Base-by-base conservation (phyloP, 2,329 filamentous ascomycete genomes). In the Talaromyces sp. region DNA sequence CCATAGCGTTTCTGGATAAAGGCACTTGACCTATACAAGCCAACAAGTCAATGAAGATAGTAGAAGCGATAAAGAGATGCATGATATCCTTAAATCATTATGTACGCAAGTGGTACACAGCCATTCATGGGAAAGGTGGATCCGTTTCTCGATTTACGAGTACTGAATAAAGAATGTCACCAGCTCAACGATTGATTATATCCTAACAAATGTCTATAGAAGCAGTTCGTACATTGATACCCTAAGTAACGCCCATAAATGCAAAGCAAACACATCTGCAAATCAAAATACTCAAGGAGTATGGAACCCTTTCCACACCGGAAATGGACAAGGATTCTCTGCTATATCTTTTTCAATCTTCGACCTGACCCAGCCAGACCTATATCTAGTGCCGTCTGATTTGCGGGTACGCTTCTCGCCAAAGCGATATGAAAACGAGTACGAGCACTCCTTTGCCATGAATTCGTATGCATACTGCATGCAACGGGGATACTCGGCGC, bases 401-500 rank as follows among this genome's bases (percentile, higher is more conserved):
- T 57, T 57, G 14, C 60, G 60, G 22, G 31, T 22, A n/a, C 45
- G 52, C 43, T 37, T 63, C 22, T 63, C 54, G 19, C 64, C 64
- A 3, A 66, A 58, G 47, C 64, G 64, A 43, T 66, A 66, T 19
- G 64, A 66, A 31, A 63, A 66, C 9, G 60, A 63, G 37, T 63
- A 66, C 16, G 64, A 63, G 56, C 64, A 66, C 43, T 27, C 47
- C 47, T 63, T 47, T 10, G 39, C 54, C 47, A 47, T 39, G 13
- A 49, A 63, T 3, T 63, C 64, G 39, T 69, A 72, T 14, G 66
- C 50, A 67, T 73, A 80, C 68, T 80, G 78, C 45, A 77, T 75
- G 62, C 78, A 80, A 3, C 68, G 60, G 1, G 60, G 41, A 5
- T 73, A 66, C 2, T 69, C 69, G 50, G 81, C 75, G 68, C 85